Percentiles rank a stretch among this genome's conserved stretches.
phyloP scores from a whole-genome alignment of 192 early-diverging fungal genomes.

The Coemansia sp. region DNA sequence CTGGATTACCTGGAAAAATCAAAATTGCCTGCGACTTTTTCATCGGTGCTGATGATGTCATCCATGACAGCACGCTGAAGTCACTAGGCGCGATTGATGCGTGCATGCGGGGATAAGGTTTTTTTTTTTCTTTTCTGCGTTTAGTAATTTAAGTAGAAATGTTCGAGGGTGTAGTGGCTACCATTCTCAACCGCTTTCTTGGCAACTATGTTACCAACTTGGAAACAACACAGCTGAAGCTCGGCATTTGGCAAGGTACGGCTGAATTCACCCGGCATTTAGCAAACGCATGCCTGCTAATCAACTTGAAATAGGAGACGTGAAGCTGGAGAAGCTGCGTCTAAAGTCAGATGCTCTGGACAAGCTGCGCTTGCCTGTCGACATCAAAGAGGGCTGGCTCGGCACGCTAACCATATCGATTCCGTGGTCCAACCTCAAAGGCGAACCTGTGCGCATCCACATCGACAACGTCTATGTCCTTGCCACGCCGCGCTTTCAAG shows the following conservation, averaged over 20 bases:
- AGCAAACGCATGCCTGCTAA: neutral
- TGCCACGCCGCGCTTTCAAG: constrained; percentile 76
- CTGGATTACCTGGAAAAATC: too few relatives aligned
- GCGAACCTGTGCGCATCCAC: constrained; percentile 84
- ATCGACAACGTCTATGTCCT: constrained; percentile 88
- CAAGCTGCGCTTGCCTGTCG: constrained; percentile 91
- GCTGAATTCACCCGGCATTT: neutral
- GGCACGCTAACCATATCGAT: constrained; percentile 91
- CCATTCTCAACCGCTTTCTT: constrained; percentile 76
- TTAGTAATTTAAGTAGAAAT: constrained; percentile 30
- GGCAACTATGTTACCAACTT: constrained; percentile 96
- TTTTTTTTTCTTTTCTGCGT: neutral
- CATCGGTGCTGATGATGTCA: neutral
- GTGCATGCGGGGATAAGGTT: too few relatives aligned
- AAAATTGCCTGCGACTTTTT: too few relatives aligned
- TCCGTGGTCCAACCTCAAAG: constrained; percentile 95
- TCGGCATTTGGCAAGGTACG: constrained; percentile 94
- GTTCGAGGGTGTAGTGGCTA: constrained; percentile 78
- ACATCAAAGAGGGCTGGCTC: constrained; percentile 89
- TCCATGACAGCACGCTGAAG: too few relatives aligned
- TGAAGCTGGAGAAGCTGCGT: constrained; percentile 87
- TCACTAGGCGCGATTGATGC: too few relatives aligned
- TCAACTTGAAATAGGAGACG: constrained; percentile 68
- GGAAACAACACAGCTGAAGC: constrained; percentile 89
- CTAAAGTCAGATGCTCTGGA: constrained; percentile 88